A percentile compares a stretch with the other conserved stretches of the same genome.
phyloP scores from a whole-genome alignment of 164 flowering plant genomes.

The Macadamia tetraphylla region DNA sequence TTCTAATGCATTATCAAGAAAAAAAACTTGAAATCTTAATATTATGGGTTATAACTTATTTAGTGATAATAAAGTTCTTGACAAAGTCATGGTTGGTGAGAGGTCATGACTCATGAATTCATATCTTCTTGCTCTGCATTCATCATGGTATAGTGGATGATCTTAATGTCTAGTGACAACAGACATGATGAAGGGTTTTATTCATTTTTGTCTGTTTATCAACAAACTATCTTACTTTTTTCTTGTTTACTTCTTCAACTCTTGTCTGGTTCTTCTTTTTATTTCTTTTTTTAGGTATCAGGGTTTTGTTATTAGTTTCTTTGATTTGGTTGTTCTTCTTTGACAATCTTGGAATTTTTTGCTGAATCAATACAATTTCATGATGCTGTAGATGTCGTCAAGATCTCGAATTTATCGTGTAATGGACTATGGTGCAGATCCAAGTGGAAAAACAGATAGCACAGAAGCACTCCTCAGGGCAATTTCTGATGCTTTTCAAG shows the following conservation, averaged over 20 bases:
- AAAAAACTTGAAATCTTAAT: no score
- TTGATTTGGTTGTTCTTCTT: no score
- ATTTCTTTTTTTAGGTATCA: no score
- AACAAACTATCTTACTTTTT: background rate
- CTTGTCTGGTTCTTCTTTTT: background rate
- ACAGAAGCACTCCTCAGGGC: conserved; percentile 60
- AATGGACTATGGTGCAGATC: conserved; percentile 79
- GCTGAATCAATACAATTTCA: background rate
- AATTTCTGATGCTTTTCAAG: conserved; percentile 52
- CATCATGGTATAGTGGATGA: no score
- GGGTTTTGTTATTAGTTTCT: no score
- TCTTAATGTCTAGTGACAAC: no score
- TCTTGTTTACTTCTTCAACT: background rate
- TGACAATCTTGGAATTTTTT: background rate
- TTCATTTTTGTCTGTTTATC: no score
- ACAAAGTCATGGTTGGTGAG: background rate
- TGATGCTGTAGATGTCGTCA: conserved; percentile 17
- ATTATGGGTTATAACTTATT: no score
- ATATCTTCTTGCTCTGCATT: no score
- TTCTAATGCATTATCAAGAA: no score
- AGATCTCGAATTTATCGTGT: conserved; percentile 37
- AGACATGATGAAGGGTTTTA: no score
- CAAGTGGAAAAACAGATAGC: conserved; percentile 76
- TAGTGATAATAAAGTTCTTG: background rate
- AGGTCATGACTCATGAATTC: conserved; percentile 1